These are phyloP conservation scores for Petasospora fabianii DNA, from an alignment of 1,139 yeast species.

Conservation along the genomic window DNA sequence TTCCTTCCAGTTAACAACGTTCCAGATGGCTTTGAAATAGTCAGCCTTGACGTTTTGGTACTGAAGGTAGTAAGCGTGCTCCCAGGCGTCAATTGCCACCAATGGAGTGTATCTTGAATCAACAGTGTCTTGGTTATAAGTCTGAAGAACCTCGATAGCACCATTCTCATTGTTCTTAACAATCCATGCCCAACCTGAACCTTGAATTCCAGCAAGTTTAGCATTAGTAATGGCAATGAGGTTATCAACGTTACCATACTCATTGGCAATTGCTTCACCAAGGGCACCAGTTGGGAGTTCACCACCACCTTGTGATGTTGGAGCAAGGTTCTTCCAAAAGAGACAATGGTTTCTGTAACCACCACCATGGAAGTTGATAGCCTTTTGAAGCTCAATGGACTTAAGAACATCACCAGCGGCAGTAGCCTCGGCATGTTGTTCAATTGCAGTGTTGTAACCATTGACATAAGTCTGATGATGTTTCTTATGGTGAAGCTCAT, in stretches of 20 bases:
- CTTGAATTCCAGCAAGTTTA: conserved; percentile 89
- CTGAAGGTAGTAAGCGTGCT: conserved; percentile 95
- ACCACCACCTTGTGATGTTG: conserved; percentile 80
- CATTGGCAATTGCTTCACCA: conserved; percentile 56
- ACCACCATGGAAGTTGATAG: conserved; percentile 92
- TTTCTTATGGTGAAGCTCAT: conserved; percentile 85
- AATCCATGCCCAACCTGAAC: conserved; percentile 97
- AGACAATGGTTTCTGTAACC: conserved; percentile 85
- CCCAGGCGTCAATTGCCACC: conserved; percentile 98
- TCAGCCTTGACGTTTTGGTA: conserved; percentile 93
- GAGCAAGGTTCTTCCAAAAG: conserved; percentile 92
- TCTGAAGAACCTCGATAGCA: conserved; percentile 78
- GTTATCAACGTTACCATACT: conserved; percentile 77
- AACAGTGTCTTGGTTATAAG: conserved; percentile 88
- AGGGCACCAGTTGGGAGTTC: conserved; percentile 64
- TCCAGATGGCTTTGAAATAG: conserved; percentile 96
- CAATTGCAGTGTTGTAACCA: conserved; percentile 81
- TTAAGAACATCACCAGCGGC: conserved; percentile 61
- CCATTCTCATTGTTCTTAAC: conserved; percentile 85
- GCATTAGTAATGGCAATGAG: conserved; percentile 66
- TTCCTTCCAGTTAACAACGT: conserved; percentile 94
- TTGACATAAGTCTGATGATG: conserved; percentile 95
- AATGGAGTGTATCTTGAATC: conserved; percentile 71
- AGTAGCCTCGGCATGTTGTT: conserved; percentile 71
- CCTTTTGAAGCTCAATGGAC: conserved; percentile 69